Percentiles rank a stretch among this genome's conserved stretches.
Evolutionary conservation across 441 rosid genomes (phyloP).

Genomic region (Erodium moschatum): DNA sequence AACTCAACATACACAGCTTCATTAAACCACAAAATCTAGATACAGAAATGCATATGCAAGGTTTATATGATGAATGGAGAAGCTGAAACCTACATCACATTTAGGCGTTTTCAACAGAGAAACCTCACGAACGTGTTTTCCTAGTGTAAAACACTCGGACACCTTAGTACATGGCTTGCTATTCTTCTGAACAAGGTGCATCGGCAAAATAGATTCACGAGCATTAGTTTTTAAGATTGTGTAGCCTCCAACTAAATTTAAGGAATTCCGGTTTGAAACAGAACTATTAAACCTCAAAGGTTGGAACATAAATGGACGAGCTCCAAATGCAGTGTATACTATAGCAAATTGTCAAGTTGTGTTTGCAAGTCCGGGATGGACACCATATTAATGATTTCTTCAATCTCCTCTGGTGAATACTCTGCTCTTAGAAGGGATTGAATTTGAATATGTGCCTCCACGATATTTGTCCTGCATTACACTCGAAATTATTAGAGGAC

Average conservation of each 20-base stretch:
- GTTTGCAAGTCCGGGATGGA: constrained; percentile 55
- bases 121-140: too few relatives aligned
- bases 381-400: constrained; percentile 51
- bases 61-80: neutral
- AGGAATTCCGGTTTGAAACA: neutral
- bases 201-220: neutral
- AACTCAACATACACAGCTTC: too few relatives aligned
- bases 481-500: neutral
- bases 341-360: constrained; percentile 62
- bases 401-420: constrained; percentile 60
- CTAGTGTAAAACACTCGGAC: too few relatives aligned
- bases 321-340: constrained; percentile 11
- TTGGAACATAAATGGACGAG: neutral
- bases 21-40: too few relatives aligned
- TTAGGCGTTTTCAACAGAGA: neutral
- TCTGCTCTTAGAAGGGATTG: constrained; percentile 59
- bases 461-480: constrained; percentile 69
- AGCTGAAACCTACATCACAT: neutral
- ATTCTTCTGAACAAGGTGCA: neutral
- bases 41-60: neutral
- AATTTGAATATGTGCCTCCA: constrained; percentile 86
- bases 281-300: neutral
- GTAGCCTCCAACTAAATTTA: neutral
- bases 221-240: neutral
- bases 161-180: neutral